A percentile compares a stretch with the other conserved stretches of the same genome.
These are phyloP conservation scores for Annona squamosa DNA, from an alignment of 164 flowering plant genomes.

Conservation along the genomic window DNA sequence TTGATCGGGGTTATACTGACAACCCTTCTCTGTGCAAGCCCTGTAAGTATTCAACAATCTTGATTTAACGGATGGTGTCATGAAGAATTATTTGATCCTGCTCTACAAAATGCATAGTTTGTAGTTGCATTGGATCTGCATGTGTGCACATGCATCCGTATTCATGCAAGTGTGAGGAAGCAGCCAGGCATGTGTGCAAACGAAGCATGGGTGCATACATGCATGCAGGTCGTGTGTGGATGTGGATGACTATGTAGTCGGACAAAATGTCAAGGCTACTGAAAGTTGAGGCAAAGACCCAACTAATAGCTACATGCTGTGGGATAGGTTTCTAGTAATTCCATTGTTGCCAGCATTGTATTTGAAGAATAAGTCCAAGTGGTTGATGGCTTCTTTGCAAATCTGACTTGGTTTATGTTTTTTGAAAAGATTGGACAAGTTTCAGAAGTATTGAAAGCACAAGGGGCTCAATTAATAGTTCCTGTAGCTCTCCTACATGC, in stretches of 20 bases:
- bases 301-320: neutral
- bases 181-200: no score
- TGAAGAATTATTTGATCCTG: neutral
- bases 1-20: conserved; percentile 92
- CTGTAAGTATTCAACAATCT: conserved; percentile 50
- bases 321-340: neutral
- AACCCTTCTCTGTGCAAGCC: conserved; percentile 94
- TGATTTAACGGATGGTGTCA: neutral
- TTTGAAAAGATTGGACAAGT: conserved; percentile 85
- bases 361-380: neutral
- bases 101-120: neutral
- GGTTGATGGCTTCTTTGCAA: neutral
- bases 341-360: neutral
- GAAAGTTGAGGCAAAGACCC: no score
- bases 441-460: conserved; percentile 78
- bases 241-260: no score
- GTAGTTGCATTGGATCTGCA: neutral
- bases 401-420: conserved; percentile 13
- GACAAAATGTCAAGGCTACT: no score
- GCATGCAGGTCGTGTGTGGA: no score
- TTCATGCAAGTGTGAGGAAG: no score
- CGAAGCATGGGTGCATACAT: no score
- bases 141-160: no score
- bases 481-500: conserved; percentile 84
- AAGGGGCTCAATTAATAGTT: conserved; percentile 70